Base-by-base conservation (phyloP, 768 basidiomycete genomes). In the Pleurotus platypus region DNA sequence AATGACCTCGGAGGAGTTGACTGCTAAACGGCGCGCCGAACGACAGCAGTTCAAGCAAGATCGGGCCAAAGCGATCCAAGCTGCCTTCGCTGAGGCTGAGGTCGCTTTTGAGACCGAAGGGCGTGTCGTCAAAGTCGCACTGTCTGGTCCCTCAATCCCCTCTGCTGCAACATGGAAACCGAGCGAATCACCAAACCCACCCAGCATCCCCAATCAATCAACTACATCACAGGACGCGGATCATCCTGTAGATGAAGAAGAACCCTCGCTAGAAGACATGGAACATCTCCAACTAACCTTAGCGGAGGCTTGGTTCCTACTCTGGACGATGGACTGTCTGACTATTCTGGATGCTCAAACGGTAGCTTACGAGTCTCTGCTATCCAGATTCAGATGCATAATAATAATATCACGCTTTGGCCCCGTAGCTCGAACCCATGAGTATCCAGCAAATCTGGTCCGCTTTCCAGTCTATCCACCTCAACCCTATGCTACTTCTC, bases 1-100 rank as follows among this genome's bases (percentile, higher is more conserved):
- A 56, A 73, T 90, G 62, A 93, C 94, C 0, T 87, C 94, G 0
- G 97, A 99, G 67, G 93, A 98, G 70, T 74, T 97, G 55, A 92
- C 94, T 7, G 92, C 90, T 39, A 85, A 85, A 65, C 87, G 97
- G 39, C 79, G 97, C 47, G 84, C 85, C 27, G 93, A 95, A 63
- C 86, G 97, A 38, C 87, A 87, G 63, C 90, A 94, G 63, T 95
- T 96, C 78, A 99, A 99, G 72, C 77, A 87, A 39, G 93, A 96
- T 66, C 86, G 97, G 65, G 94, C 95, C 24, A 76, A 79, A 57
- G 96, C 94, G 2, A 89, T 97, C 62, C 92, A 92, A 1, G 82
- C 82, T 0, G 89, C 90, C 0, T 87, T 85, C 0, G 86, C 86
- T 39, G 87, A 91, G 65, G 92, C 90, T 5, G 92, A 94, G 65